phyloP scores from a whole-genome alignment of 1,284 basidiomycete genomes.

The Lentinula novae-zelandiae region DNA sequence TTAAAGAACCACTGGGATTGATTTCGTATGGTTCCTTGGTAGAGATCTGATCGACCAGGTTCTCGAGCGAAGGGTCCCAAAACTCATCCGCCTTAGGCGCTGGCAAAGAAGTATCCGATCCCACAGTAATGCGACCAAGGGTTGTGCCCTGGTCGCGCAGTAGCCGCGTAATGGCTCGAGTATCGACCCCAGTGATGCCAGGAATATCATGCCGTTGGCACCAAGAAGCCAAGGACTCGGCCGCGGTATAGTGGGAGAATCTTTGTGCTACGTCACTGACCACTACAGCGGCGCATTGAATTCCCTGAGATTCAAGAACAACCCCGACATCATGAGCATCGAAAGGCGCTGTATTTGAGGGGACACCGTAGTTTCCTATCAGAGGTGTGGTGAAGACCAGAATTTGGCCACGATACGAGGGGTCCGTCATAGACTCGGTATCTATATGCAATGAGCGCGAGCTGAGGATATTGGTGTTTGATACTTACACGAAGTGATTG shows the following conservation, averaged over 20 bases:
- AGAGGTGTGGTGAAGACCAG: slow-evolving; percentile 98
- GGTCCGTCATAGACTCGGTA: slow-evolving; percentile 99
- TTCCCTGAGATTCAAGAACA: slow-evolving; percentile 83
- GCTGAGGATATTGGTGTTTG: not conserved
- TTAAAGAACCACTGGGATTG: slow-evolving; percentile 85
- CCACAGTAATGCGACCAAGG: slow-evolving; percentile 87
- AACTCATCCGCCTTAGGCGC: slow-evolving; percentile 67
- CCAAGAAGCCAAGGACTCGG: slow-evolving; percentile 93
- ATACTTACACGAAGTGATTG: slow-evolving; percentile 89
- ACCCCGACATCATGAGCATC: slow-evolving; percentile 86
- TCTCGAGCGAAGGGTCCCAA: slow-evolving; percentile 91
- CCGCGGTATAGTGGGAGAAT: slow-evolving; percentile 92
- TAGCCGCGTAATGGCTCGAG: slow-evolving; percentile 91
- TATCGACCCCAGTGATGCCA: slow-evolving; percentile 95
- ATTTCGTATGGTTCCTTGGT: slow-evolving; percentile 84
- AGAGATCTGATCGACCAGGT: slow-evolving; percentile 92
- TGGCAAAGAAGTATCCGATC: slow-evolving; percentile 65
- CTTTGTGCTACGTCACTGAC: slow-evolving; percentile 94
- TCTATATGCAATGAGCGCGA: slow-evolving; percentile 44
- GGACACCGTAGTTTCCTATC: slow-evolving; percentile 99
- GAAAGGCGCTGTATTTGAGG: slow-evolving; percentile 71
- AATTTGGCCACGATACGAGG: slow-evolving; percentile 97
- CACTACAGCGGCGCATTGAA: slow-evolving; percentile 92
- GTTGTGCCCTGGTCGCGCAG: slow-evolving; percentile 98
- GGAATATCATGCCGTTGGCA: slow-evolving; percentile 89